phyloP scores from a whole-genome alignment of 1,139 yeast species.

The Taiozyma onychis region DNA sequence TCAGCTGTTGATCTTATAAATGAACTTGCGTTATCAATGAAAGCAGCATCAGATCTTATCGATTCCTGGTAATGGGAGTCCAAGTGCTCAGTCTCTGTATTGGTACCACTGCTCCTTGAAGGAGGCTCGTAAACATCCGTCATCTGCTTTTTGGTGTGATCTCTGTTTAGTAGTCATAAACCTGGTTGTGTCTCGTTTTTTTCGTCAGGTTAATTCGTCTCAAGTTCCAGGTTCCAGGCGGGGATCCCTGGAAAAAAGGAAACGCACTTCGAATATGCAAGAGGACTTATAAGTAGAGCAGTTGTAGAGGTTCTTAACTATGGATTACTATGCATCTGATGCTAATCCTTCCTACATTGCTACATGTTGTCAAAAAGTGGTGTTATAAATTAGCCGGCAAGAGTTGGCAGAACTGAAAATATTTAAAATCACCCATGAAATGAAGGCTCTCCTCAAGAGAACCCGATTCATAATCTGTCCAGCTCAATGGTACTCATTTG shows the following conservation, averaged over 20 bases:
- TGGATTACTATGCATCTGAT: no score
- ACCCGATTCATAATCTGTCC: conserved; percentile 3
- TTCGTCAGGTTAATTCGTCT: no score
- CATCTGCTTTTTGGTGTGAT: conserved; percentile 1
- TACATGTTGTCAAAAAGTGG: neutral
- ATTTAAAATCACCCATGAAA: neutral
- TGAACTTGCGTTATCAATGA: neutral
- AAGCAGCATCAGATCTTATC: neutral
- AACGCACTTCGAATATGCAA: no score
- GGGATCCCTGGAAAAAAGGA: neutral
- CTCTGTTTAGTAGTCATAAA: neutral
- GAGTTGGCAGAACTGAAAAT: neutral
- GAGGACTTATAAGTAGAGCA: no score
- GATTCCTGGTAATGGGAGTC: neutral
- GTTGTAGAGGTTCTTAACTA: no score
- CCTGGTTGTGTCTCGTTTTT: neutral
- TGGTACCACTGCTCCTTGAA: neutral
- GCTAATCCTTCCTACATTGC: no score
- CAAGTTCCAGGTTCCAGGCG: neutral
- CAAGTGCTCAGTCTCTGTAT: neutral
- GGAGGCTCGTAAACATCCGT: conserved; percentile 8
- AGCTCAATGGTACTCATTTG: conserved; percentile 25
- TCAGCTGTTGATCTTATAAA: neutral
- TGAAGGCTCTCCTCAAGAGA: neutral
- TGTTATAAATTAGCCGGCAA: neutral